Evolutionary conservation across 352 stramenopile species (phyloP), one percentile per base, ranked within the genome.

Genomic region (Globisporangium viniferum): DNA sequence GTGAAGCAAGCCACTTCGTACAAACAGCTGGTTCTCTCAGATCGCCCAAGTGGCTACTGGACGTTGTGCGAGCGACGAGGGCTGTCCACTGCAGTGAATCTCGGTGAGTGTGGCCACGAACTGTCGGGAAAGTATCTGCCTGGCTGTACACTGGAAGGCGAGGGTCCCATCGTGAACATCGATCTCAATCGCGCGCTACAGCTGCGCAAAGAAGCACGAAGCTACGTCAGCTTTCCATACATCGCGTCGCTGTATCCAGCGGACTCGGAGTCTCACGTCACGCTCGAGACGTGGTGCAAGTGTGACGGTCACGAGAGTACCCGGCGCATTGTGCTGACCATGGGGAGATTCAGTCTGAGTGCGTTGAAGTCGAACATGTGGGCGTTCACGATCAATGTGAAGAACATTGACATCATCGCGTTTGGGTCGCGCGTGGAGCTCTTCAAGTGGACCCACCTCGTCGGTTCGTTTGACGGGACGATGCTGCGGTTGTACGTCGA

Each of bases 381-480:
- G 86, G 85, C 78, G 2, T 93, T 95, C 61, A 90, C 74, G 63
- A 71, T 96, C 39, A 96, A 92, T 59, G 72, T 92, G 18, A 79
- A 84, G 44, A 91, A 83, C 36, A 89, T 96, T 49, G 86, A 96
- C 24, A 88, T 96, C 31, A 62, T 86, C 0, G 81, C 83, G 6
- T 81, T 75, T 64, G 86, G 79, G 4, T 71, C 78, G 5, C 68
- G 74, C 36, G 77, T 95, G 4, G 77, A 85, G 8, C 51, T 88
- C 5, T 68, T 86, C 24, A 81, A 90, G 53, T 98, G 93, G 92
- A 91, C 83, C 29, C 82, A 98, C 71, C 64, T 98, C 14, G 85
- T 92, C 3, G 89, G 84, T 2, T 97, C 88, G 33, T 98, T 91
- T 64, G 92, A 98, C 59, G 92, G 93, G 4, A 96, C 88, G 22